Percentiles rank a stretch among this genome's conserved stretches.
These are phyloP conservation scores for Pneumocystis canis DNA, from an alignment of 1,139 yeast species.

Conservation along the genomic window DNA sequence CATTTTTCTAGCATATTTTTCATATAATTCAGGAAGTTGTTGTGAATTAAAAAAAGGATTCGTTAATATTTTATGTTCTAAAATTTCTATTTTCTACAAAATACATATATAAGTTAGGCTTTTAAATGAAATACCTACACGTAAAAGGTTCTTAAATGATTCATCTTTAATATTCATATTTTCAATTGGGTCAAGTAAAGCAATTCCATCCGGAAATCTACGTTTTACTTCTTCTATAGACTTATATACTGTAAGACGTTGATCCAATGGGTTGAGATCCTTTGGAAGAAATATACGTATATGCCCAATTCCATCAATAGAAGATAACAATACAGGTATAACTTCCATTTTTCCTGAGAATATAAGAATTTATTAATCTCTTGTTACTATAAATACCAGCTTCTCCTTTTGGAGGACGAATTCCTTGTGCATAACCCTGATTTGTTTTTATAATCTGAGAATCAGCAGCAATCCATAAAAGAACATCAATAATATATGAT, in stretches of 20 bases:
- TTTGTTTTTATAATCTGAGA: constrained; percentile 33
- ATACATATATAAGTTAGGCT: neutral
- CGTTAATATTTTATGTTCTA: constrained; percentile 54
- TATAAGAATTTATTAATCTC: neutral
- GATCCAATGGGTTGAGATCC: constrained; percentile 55
- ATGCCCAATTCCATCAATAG: constrained; percentile 62
- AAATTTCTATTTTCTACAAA: constrained; percentile 55
- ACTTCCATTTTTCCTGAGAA: constrained; percentile 52
- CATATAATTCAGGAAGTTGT: constrained; percentile 44
- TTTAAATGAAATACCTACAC: constrained; percentile 6
- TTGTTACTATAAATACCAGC: constrained; percentile 26
- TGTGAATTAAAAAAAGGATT: constrained; percentile 61
- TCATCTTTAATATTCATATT: constrained; percentile 82
- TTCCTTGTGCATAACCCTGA: constrained; percentile 76
- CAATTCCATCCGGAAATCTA: constrained; percentile 80
- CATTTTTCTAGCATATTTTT: constrained; percentile 50
- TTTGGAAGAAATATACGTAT: constrained; percentile 70
- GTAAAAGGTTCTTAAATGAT: constrained; percentile 50
- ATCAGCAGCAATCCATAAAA: constrained; percentile 51
- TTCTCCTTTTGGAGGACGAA: constrained; percentile 60
- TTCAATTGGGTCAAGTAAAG: constrained; percentile 73
- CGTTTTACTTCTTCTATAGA: constrained; percentile 66
- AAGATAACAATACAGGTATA: constrained; percentile 68
- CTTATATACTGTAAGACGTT: constrained; percentile 59
- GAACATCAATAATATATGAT: constrained; percentile 71